Evolutionary conservation across 345 rosid genomes (phyloP), one percentile per base, ranked within the genome.

Genomic region (Murraya paniculata): DNA sequence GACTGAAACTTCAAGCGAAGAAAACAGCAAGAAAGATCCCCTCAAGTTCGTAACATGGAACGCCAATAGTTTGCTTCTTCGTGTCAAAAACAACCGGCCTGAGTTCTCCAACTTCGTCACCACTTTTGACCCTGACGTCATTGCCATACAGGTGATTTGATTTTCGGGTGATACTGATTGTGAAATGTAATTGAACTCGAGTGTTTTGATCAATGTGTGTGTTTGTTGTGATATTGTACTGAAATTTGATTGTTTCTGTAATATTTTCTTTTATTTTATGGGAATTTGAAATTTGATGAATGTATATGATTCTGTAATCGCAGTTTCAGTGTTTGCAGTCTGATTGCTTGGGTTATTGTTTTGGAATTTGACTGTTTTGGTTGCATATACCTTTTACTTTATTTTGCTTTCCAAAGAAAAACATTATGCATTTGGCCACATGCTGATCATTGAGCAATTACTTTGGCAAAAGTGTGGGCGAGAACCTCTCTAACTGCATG

Each of bases 31-130:
- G 79, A 88, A 76, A 50, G 94, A 92, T 80, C 97, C 97, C 5
- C 73, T 87, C 59, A 96, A 90, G 91, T 94, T 96, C 78, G 1
- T 96, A 27, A 91, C 97, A 0, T 94, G 99, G 99, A 96, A 96
- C 72, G 98, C 98, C 11, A 94, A 96, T 71, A 94, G 99, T 86
- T 88, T 96, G 28, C 95, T 96, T 79, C 94, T 92, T 81, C 98
- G 98, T 2, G 99, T 83, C 79, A 96, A 94, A 84, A 92, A 84
- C 86, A 84, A 96, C 87, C 92, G 97, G 99, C 84, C 94, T 2
- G 89, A 89, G 65, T 89, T 96, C 90, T 64, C 97, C 61, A 83
- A 84, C 72, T 86, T 96, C 75, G 77, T 96, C 73, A 75, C 95
- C 45, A 78, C 70, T 39, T 83, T 90, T 61, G 95, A 96, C 79